Evolutionary conservation across 495 filamentous ascomycete genomes (phyloP).

Genomic region (Geoglossum glabrum): DNA sequence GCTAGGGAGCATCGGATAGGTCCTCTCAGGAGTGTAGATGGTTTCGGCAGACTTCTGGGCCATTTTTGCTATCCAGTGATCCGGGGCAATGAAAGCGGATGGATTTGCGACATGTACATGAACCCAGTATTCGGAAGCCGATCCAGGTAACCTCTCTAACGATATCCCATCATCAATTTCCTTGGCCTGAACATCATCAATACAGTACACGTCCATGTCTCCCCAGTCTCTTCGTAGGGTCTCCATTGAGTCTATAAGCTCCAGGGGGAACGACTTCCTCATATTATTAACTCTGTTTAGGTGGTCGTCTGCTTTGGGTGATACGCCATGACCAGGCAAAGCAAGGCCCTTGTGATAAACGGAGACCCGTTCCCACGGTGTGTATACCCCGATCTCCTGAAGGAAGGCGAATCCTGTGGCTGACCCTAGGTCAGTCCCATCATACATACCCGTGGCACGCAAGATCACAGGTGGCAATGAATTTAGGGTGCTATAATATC

Average conservation of each 20-base stretch:
- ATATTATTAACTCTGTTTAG: slow-evolving; percentile 11
- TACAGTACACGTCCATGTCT: slow-evolving; percentile 54
- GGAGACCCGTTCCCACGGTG: slow-evolving; percentile 61
- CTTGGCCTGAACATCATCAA: slow-evolving; percentile 47
- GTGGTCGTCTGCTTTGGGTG: slow-evolving; percentile 15
- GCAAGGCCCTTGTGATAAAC: slow-evolving; percentile 40
- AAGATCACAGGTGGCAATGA: slow-evolving; percentile 51
- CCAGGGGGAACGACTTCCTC: not conserved
- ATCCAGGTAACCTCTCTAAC: slow-evolving; percentile 9
- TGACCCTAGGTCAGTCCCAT: slow-evolving; percentile 30
- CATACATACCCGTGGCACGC: slow-evolving; percentile 50
- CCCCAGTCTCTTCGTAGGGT: slow-evolving; percentile 50
- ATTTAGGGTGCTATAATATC: slow-evolving; percentile 25
- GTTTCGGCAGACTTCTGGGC: slow-evolving; percentile 43
- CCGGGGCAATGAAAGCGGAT: slow-evolving; percentile 49
- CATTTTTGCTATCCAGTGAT: slow-evolving; percentile 36
- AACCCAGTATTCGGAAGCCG: slow-evolving; percentile 51
- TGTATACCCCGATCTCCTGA: slow-evolving; percentile 67
- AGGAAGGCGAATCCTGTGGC: slow-evolving; percentile 47
- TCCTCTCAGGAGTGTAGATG: slow-evolving; percentile 55
- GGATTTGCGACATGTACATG: slow-evolving; percentile 89
- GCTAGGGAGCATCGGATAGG: slow-evolving; percentile 53
- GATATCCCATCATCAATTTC: slow-evolving; percentile 45
- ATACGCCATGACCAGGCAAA: slow-evolving; percentile 32
- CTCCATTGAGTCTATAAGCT: slow-evolving; percentile 35